Base-by-base conservation (phyloP, 805 yeast genomes). In the Candida railenensis region DNA sequence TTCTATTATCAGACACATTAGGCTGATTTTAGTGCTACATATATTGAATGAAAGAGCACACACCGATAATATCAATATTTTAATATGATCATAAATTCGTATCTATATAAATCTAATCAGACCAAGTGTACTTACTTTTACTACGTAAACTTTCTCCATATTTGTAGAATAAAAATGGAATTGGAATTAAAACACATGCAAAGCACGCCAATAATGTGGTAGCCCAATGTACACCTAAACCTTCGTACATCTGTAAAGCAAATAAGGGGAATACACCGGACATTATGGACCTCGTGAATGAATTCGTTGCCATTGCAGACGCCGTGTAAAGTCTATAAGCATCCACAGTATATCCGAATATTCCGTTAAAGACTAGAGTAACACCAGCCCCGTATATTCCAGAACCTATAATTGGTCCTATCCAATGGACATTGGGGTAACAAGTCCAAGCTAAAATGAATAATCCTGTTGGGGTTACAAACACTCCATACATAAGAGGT, bases 391-490 rank as follows among this genome's bases (percentile, higher is more conserved):
- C 71, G 37, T 53, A 53, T 14, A 58, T 43, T 0, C 64, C 60
- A 1, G 80, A 77, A 22, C 78, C 71, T 11, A 76, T 54, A 3
- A 65, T 67, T 2, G 80, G 70, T 1, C 76, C 85, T 18, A 81
- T 82, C 90, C 91, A 89, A 59, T 85, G 96, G 21, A 86, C 78
- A 19, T 65, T 63, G 21, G 81, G 60, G 45, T 76, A 83, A 59
- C 85, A 85, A 48, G 91, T 74, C 96, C 96, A 89, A 45, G 85
- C 79, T 63, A 89, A 75, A 87, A 94, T 85, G 53, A 89, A 73
- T 51, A 89, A 67, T 37, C 96, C 96, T 40, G 82, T 68, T 21
- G 96, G 88, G 67, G 87, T 86, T 3, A 76, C 59, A 45, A 87
- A 55, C 15, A 83, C 83, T 28, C 94, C 89, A 33, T 74, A 63